phyloP scores from a whole-genome alignment of 441 rosid genomes.

The Pelargonium myrrhifolium region DNA sequence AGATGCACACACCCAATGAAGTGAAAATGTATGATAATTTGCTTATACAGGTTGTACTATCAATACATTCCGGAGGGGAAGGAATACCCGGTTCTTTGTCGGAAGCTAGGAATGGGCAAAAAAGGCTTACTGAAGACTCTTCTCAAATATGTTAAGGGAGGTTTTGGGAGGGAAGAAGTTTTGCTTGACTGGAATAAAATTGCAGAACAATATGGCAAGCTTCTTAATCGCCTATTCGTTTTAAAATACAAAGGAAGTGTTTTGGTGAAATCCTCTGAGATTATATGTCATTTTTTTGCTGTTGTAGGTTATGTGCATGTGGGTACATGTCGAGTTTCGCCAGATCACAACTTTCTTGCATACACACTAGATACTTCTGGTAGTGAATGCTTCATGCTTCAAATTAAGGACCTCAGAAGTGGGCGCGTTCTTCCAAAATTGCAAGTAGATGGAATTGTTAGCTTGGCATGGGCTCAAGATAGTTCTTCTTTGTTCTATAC shows the following conservation, averaged over 20 bases:
- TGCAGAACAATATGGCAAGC: slow-evolving; percentile 66
- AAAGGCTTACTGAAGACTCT: slow-evolving; percentile 32
- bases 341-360: slow-evolving; percentile 75
- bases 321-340: slow-evolving; percentile 82
- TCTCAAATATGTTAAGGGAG: slow-evolving; percentile 25
- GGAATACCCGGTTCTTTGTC: slow-evolving; percentile 73
- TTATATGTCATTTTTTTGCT: not conserved
- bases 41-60: slow-evolving; percentile 55
- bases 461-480: slow-evolving; percentile 89
- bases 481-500: slow-evolving; percentile 67
- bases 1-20: not conserved
- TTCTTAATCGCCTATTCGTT: slow-evolving; percentile 11
- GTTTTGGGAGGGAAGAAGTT: slow-evolving; percentile 45
- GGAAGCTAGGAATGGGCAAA: slow-evolving; percentile 35
- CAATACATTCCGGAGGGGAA: slow-evolving; percentile 76
- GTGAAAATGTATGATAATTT: slow-evolving; percentile 2
- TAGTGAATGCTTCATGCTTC: slow-evolving; percentile 61
- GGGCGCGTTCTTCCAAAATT: slow-evolving; percentile 41
- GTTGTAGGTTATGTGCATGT: slow-evolving; percentile 62
- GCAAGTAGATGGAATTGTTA: slow-evolving; percentile 56
- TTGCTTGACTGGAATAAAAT: slow-evolving; percentile 85
- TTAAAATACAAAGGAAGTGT: not conserved
- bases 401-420: slow-evolving; percentile 63
- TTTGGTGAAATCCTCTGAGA: not conserved
- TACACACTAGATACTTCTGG: slow-evolving; percentile 71